Evolutionary conservation across 148 eudicot species (phyloP).

Genomic region (Cornus suecica): DNA sequence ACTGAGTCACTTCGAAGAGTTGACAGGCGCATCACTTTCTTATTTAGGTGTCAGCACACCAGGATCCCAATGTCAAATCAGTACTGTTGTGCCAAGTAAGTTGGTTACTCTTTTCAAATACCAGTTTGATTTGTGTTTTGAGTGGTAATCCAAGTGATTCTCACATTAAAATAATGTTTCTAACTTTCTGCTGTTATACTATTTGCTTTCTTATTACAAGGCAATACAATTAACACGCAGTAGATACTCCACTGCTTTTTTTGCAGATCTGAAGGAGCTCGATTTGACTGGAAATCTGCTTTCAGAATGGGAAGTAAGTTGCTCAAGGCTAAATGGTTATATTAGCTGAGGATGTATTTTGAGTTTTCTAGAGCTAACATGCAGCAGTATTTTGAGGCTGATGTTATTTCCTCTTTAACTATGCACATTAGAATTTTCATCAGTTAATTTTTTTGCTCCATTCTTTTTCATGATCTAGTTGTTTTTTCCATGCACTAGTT

Average conservation of each 20-base stretch:
- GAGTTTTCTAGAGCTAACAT: neutral
- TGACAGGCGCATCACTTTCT: conserved; percentile 65
- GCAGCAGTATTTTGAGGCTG: neutral
- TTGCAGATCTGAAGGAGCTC: conserved; percentile 87
- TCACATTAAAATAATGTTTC: neutral
- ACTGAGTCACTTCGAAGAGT: conserved; percentile 69
- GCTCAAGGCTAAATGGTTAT: neutral
- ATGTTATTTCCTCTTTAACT: neutral
- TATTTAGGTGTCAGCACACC: conserved; percentile 77
- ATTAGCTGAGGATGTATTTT: neutral
- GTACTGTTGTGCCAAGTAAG: conserved; percentile 69
- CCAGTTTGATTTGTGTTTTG: too few species aligned
- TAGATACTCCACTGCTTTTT: conserved; percentile 12
- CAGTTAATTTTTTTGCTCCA: neutral
- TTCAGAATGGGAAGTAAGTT: conserved; percentile 74
- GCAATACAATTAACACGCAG: too few species aligned
- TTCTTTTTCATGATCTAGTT: neutral
- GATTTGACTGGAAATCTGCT: conserved; percentile 94
- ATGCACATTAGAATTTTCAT: neutral
- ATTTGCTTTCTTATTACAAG: too few species aligned
- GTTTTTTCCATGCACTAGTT: neutral
- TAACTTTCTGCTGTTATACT: neutral
- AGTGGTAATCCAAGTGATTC: too few species aligned
- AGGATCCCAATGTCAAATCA: conserved; percentile 50
- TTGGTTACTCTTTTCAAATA: conserved; percentile 1